Conservation (phyloP, 1,139 yeast species). For the Yamadazyma triangularis region DNA sequence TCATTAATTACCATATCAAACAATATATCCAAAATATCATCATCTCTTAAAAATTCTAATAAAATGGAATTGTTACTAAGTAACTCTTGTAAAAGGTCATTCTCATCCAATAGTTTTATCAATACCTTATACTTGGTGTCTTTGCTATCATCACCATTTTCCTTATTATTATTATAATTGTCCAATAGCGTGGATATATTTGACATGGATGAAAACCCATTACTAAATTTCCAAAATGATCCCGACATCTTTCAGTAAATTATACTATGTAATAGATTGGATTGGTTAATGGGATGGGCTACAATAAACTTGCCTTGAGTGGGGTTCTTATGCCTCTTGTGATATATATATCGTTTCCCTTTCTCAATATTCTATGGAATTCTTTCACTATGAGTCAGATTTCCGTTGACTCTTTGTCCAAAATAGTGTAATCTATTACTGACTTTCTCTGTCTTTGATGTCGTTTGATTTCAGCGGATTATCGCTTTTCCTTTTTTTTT, state of each 20-base stretch:
- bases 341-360: no score
- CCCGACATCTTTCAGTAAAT: constrained; percentile 78
- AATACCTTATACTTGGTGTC: constrained; percentile 24
- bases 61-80: constrained; percentile 78
- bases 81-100: constrained; percentile 79
- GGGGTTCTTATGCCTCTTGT: no score
- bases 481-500: no score
- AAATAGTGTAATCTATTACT: no score
- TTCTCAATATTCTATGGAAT: no score
- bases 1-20: constrained; percentile 63
- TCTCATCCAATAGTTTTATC: constrained; percentile 75
- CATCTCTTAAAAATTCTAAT: constrained; percentile 75
- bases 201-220: constrained; percentile 73
- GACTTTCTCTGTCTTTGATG: no score
- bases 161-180: constrained; percentile 33
- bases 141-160: constrained; percentile 16
- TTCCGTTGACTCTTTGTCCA: no score
- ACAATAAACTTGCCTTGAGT: no score
- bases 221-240: constrained; percentile 89
- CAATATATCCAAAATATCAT: constrained; percentile 59
- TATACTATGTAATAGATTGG: no score
- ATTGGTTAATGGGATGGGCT: no score
- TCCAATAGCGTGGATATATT: constrained; percentile 72
- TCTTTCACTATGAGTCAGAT: no score
- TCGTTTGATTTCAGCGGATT: no score